Evolutionary conservation across 768 basidiomycete genomes (phyloP).

Genomic region (Rhizopogon sp.): DNA sequence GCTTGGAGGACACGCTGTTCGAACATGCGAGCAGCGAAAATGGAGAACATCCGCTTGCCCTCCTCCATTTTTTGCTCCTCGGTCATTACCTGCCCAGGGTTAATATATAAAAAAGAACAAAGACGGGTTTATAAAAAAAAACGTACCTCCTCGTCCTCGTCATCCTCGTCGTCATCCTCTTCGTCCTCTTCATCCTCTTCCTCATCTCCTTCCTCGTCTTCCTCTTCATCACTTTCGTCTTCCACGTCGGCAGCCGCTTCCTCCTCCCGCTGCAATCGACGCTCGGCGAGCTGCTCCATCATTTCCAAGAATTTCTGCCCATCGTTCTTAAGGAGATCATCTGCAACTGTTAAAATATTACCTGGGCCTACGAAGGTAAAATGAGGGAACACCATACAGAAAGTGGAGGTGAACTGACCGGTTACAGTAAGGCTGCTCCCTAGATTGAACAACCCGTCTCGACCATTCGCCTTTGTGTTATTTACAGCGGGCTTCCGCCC

Average conservation of each 20-base stretch:
- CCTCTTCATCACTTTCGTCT: conserved; percentile 56
- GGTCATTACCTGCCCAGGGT: conserved; percentile 59
- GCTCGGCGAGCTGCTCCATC: conserved; percentile 99
- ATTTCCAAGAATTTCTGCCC: conserved; percentile 99
- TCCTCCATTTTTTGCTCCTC: conserved; percentile 99
- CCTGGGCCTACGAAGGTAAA: conserved; percentile 56
- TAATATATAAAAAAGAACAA: conserved; percentile 4
- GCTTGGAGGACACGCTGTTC: conserved; percentile 97
- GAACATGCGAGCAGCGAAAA: conserved; percentile 99
- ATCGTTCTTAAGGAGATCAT: conserved; percentile 97
- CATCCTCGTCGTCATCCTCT: conserved; percentile 48
- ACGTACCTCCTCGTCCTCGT: conserved; percentile 42
- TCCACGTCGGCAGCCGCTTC: conserved; percentile 57
- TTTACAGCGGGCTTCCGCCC: conserved; percentile 33
- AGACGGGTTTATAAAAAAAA: conserved; percentile 3
- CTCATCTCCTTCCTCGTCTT: conserved; percentile 55
- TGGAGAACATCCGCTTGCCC: conserved; percentile 98
- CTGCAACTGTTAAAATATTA: conserved; percentile 96
- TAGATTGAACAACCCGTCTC: conserved; percentile 75
- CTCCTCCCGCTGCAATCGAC: conserved; percentile 89
- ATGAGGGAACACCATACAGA: conserved; percentile 2
- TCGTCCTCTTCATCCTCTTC: conserved; percentile 65
- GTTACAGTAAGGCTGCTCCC: conserved; percentile 81
- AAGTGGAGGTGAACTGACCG: conserved; percentile 39
- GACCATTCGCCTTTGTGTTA: conserved; percentile 40